Conservation (phyloP, 2,329 filamentous ascomycete species). For the Beauveria sp. region DNA sequence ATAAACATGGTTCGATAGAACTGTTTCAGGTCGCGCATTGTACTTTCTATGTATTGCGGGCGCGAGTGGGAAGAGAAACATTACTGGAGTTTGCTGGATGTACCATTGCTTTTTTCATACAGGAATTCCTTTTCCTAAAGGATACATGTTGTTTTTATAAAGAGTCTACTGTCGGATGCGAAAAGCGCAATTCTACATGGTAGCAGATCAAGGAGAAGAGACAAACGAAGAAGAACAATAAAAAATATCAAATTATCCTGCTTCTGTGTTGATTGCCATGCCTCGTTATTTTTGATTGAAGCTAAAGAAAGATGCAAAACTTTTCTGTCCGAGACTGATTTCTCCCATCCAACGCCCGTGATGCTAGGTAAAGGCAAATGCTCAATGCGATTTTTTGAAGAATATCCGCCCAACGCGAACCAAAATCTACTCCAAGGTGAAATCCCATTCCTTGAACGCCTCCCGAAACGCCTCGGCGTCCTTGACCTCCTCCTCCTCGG, state of each 20-base stretch:
- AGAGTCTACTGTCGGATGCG: slow-evolving; percentile 3
- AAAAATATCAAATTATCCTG: not conserved
- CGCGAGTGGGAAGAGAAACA: slow-evolving; percentile 3
- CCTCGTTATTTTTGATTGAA: not conserved
- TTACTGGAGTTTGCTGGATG: slow-evolving; percentile 10
- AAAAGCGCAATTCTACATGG: not conserved
- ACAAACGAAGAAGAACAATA: not conserved
- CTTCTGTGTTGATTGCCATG: not conserved
- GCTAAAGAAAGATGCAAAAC: not conserved
- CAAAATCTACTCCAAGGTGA: slow-evolving; percentile 41
- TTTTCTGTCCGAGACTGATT: not conserved
- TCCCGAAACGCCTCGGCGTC: slow-evolving; percentile 75
- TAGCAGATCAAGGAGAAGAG: not conserved
- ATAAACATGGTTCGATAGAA: slow-evolving; percentile 9
- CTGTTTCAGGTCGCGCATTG: slow-evolving; percentile 3
- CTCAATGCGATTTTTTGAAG: not conserved
- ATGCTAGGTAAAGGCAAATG: not conserved
- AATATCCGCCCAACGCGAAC: not conserved
- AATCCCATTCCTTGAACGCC: slow-evolving; percentile 82
- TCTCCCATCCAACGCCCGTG: not conserved
- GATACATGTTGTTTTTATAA: not conserved
- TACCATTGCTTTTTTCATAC: not conserved
- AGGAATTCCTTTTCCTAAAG: not conserved
- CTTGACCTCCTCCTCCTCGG: slow-evolving; percentile 65
- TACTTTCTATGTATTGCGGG: not conserved